Base-by-base conservation (phyloP, 2,329 filamentous ascomycete species). In the Purpureocillium lavendulum region DNA sequence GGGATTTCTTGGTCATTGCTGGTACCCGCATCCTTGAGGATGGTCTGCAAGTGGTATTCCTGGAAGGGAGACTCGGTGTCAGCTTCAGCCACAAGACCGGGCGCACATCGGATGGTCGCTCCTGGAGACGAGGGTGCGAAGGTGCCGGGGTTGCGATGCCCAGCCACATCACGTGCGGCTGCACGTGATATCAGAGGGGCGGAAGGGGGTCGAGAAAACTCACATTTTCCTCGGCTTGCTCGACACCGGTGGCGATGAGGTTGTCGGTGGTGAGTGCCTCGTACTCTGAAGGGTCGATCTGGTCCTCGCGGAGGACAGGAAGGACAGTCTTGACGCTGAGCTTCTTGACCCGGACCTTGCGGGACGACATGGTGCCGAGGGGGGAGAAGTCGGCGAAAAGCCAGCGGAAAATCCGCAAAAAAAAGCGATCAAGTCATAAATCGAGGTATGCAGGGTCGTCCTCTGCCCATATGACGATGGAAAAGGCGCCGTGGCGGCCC, bases 141-240 rank as follows among this genome's bases (percentile, higher is more conserved):
- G 26, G 12, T 7, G 12, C 13, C 7, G 11, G 29, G 26, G 31
- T 11, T 24, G 18, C 49, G 47, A 49, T 40, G 48, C 37, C 39
- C 44, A 52, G 49, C 24, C 10, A 52, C 51, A 46, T 70, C 71
- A 75, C 64, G 63, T 70, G 70, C 38, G 3, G 0, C 0, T 18
- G 16, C 71, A 75, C 71, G 71, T 75, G 70, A 71, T 62, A 60
- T 63, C 55, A 53, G 49, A 49, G 52, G 48, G 47, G 50, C 44
- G 40, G 33, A 45, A 51, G 40, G 44, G 45, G 43, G 49, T 44
- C 52, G 54, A 50, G 48, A 49, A 49, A 47, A 86, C 88, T 80
- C 67, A 96, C 92, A 70, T 90, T 90, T 78, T 97, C 89, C 68
- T 98, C 92, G 49, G 82, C 86, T 61, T 94, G 89, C 66, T 98